Evolutionary conservation across 176 grass and related monocot genomes (phyloP).

Genomic region (Phyllostachys edulis): DNA sequence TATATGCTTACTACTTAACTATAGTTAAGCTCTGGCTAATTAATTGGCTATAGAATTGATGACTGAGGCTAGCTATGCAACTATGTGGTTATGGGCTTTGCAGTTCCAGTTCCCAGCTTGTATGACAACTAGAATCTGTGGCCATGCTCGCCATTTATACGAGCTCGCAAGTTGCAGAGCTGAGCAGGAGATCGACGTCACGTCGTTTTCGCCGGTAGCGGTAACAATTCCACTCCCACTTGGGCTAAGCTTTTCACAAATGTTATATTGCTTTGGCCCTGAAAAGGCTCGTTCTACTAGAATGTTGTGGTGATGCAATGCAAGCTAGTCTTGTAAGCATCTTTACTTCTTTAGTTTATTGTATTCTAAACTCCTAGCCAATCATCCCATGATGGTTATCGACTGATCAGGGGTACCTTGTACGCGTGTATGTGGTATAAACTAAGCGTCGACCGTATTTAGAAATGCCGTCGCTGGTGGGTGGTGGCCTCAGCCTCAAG

Average conservation of each 20-base stretch:
- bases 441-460: conserved; percentile 27
- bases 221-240: conserved; percentile 59
- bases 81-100: conserved; percentile 7
- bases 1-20: neutral
- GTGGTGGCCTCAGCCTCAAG: neutral
- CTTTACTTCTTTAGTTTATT: conserved; percentile 29
- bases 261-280: conserved; percentile 19
- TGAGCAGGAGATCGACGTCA: conserved; percentile 28
- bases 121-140: conserved; percentile 60
- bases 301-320: conserved; percentile 44
- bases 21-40: neutral
- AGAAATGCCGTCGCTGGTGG: conserved; percentile 16
- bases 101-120: conserved; percentile 40
- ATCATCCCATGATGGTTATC: conserved; percentile 31
- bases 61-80: neutral
- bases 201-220: conserved; percentile 35
- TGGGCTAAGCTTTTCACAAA: conserved; percentile 3
- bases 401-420: neutral
- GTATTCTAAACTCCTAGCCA: conserved; percentile 9
- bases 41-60: neutral
- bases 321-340: conserved; percentile 10
- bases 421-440: conserved; percentile 24
- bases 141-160: conserved; percentile 58
- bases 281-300: conserved; percentile 20
- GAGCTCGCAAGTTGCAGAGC: conserved; percentile 11